These are phyloP conservation scores for Candida pseudoviswanathii DNA, from an alignment of 1,139 yeast species.

Conservation along the genomic window DNA sequence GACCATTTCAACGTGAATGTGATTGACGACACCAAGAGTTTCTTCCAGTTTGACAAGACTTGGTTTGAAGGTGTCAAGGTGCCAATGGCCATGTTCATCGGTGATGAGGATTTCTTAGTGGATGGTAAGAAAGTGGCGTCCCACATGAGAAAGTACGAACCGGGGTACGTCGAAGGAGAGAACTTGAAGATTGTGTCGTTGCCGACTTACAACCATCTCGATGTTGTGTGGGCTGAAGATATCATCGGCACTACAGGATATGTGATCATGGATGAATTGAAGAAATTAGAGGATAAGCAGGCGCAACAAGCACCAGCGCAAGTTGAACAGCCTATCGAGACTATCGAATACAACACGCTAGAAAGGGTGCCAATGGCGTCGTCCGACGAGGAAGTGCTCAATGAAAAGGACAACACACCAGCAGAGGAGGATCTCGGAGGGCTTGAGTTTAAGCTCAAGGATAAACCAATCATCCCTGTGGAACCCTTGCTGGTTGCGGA, in stretches of 20 bases:
- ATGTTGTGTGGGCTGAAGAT: conserved; percentile 60
- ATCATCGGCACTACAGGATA: conserved; percentile 36
- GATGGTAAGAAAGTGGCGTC: conserved; percentile 58
- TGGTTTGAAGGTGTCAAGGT: conserved; percentile 61
- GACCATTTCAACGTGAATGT: conserved; percentile 22
- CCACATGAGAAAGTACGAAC: conserved; percentile 56
- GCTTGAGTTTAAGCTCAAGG: not conserved
- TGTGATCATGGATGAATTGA: conserved; percentile 16
- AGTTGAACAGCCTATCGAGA: not conserved
- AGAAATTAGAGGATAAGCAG: not conserved
- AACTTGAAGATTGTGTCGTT: conserved; percentile 42
- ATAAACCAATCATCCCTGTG: not conserved
- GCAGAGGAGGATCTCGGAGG: not conserved
- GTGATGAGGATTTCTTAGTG: conserved; percentile 66
- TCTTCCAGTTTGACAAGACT: conserved; percentile 47
- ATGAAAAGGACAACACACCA: not conserved
- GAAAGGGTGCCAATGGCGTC: not conserved
- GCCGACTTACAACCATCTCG: conserved; percentile 54
- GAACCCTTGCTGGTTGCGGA: not conserved
- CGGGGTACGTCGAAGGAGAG: conserved; percentile 37
- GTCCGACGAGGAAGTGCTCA: conserved; percentile 1
- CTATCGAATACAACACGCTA: not conserved
- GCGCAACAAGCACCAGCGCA: not conserved
- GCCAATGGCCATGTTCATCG: conserved; percentile 63
- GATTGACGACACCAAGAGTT: conserved; percentile 47